Evolutionary conservation across 2,329 filamentous ascomycete species (phyloP).

Genomic region (Colletotrichum orchidophilum): DNA sequence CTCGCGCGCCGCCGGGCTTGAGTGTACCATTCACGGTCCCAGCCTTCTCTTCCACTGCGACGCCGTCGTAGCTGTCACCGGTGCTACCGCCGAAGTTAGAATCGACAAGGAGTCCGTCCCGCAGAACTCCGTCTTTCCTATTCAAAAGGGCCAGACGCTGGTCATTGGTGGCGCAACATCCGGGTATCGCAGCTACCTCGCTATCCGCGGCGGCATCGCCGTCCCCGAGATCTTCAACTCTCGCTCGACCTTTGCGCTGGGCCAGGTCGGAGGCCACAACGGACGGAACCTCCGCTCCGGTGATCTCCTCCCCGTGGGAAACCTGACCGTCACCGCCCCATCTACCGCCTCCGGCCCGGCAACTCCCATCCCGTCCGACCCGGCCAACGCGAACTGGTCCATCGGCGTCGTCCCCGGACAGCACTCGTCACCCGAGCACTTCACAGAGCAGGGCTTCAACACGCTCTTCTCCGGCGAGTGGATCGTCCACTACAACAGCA

Average conservation of each 20-base stretch:
- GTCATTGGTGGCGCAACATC: conserved; percentile 38
- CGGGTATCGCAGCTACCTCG: conserved; percentile 47
- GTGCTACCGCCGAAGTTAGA: conserved; percentile 39
- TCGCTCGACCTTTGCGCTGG: conserved; percentile 44
- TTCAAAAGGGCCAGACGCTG: conserved; percentile 41
- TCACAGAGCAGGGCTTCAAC: conserved; percentile 43
- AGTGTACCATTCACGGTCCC: conserved; percentile 47
- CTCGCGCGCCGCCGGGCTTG: conserved; percentile 42
- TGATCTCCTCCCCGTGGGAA: conserved; percentile 41
- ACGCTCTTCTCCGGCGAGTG: conserved; percentile 46
- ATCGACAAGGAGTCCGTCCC: conserved; percentile 37
- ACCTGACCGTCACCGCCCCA: background rate
- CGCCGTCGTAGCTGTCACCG: conserved; percentile 44
- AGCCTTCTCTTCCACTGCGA: conserved; percentile 45
- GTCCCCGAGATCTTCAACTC: conserved; percentile 46
- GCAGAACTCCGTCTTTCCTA: conserved; percentile 37
- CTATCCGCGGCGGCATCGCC: conserved; percentile 45
- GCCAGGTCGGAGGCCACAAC: conserved; percentile 45
- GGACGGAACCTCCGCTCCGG: conserved; percentile 43
- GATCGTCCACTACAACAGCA: conserved; percentile 52
- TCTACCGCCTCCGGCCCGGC: background rate
- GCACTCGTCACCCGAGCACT: conserved; percentile 49
- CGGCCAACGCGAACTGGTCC: conserved; percentile 39
- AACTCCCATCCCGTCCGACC: conserved; percentile 38
- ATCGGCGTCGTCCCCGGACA: conserved; percentile 50